Conservation (phyloP, 2,329 filamentous ascomycete genomes). For the Helotiales sp. region DNA sequence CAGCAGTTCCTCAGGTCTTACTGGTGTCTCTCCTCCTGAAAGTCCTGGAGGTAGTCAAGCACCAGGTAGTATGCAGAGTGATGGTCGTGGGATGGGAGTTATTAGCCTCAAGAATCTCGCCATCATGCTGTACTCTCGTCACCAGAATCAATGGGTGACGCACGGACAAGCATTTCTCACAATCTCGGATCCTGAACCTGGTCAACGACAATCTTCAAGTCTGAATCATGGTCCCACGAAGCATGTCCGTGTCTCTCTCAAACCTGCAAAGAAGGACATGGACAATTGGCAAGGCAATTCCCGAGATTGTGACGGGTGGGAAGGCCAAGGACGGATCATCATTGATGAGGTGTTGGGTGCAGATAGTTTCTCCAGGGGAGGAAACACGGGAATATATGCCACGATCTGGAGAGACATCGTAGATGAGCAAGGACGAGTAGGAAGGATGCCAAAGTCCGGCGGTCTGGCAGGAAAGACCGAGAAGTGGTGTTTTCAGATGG, state of each 20-base stretch:
- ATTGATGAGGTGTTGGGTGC: slow-evolving; percentile 28
- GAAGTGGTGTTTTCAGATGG: slow-evolving; percentile 31
- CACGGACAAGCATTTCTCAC: slow-evolving; percentile 82
- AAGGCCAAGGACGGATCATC: slow-evolving; percentile 8
- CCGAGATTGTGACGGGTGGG: slow-evolving; percentile 3
- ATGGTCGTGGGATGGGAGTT: slow-evolving; percentile 40
- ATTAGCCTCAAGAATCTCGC: slow-evolving; percentile 77
- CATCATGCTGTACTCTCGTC: slow-evolving; percentile 81
- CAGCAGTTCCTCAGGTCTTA: slow-evolving; percentile 51
- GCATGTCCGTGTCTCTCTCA: slow-evolving; percentile 77
- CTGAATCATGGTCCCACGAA: slow-evolving; percentile 74
- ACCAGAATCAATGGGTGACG: slow-evolving; percentile 79
- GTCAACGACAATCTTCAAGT: slow-evolving; percentile 57
- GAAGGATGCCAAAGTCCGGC: slow-evolving; percentile 25
- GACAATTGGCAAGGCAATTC: slow-evolving; percentile 3
- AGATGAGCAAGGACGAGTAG: slow-evolving; percentile 30
- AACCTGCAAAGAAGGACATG: slow-evolving; percentile 13
- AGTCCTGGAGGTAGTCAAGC: slow-evolving; percentile 30
- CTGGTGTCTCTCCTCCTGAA: slow-evolving; percentile 38
- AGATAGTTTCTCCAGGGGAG: slow-evolving; percentile 27
- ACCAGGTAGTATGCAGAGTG: slow-evolving; percentile 40
- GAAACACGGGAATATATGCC: slow-evolving; percentile 26
- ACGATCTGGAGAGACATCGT: slow-evolving; percentile 32
- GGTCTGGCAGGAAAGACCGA: slow-evolving; percentile 28
- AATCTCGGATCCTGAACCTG: slow-evolving; percentile 72